Evolutionary conservation across 768 basidiomycete species (phyloP).

Genomic region (Pholiota molesta): DNA sequence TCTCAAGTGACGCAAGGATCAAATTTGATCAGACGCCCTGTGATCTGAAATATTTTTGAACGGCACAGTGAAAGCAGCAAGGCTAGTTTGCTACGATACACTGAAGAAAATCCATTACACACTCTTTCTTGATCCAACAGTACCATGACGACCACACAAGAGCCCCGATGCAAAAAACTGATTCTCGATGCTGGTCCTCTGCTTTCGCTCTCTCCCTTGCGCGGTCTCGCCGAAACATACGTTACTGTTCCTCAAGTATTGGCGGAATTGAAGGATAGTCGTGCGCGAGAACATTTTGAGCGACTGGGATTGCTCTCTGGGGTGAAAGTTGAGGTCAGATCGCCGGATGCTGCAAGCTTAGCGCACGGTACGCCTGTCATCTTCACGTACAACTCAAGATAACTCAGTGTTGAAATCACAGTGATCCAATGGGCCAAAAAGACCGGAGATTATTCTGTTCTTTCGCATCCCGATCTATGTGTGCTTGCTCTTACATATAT

Average conservation of each 20-base stretch:
- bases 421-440: constrained; percentile 92
- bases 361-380: constrained; percentile 50
- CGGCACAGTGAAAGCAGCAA: background rate
- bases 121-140: background rate
- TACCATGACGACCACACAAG: constrained; percentile 25
- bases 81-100: background rate
- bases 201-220: constrained; percentile 84
- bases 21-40: constrained; percentile 6
- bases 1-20: constrained; percentile 6
- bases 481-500: constrained; percentile 88
- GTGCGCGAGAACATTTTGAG: constrained; percentile 86
- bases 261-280: constrained; percentile 85
- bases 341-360: constrained; percentile 72
- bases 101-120: background rate
- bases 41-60: constrained; percentile 21
- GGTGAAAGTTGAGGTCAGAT: constrained; percentile 70
- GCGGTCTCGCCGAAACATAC: constrained; percentile 86
- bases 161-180: constrained; percentile 69
- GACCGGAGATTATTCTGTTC: constrained; percentile 93
- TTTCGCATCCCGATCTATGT: constrained; percentile 90
- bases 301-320: constrained; percentile 75
- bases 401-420: constrained; percentile 30
- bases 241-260: constrained; percentile 91
- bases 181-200: constrained; percentile 95
- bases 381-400: background rate